These are phyloP conservation scores for Nematodospora valgi DNA, from an alignment of 805 yeast genomes.

Conservation along the genomic window DNA sequence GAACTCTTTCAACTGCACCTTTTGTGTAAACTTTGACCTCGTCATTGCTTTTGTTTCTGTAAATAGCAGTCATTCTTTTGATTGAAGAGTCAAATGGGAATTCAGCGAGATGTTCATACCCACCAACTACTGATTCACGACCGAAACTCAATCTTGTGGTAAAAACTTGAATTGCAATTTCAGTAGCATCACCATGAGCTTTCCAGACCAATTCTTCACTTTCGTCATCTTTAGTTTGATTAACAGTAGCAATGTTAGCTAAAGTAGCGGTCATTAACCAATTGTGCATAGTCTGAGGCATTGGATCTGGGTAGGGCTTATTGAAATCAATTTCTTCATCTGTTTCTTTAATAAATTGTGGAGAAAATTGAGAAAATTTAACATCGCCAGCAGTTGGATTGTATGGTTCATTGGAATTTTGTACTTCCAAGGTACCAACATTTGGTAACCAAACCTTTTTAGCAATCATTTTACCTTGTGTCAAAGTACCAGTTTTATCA, in stretches of 20 bases:
- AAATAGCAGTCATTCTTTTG: conserved; percentile 69
- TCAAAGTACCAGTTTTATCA: conserved; percentile 39
- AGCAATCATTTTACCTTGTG: conserved; percentile 38
- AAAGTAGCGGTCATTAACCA: conserved; percentile 36
- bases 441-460: conserved; percentile 34
- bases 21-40: conserved; percentile 46
- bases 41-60: conserved; percentile 22
- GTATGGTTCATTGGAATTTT: conserved; percentile 31
- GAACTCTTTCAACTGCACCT: conserved; percentile 74
- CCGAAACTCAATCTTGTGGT: conserved; percentile 54
- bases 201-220: conserved; percentile 34
- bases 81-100: conserved; percentile 74
- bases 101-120: conserved; percentile 51
- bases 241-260: conserved; percentile 40
- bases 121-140: conserved; percentile 39
- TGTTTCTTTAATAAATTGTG: conserved; percentile 24
- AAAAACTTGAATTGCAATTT: conserved; percentile 81
- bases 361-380: conserved; percentile 24
- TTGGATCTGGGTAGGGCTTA: conserved; percentile 19
- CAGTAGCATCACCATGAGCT: conserved; percentile 79
- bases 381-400: conserved; percentile 42
- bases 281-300: conserved; percentile 16
- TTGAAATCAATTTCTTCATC: conserved; percentile 39
- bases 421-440: conserved; percentile 30
- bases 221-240: conserved; percentile 24